These are phyloP conservation scores for Ustilago esculenta DNA, from an alignment of 1,284 basidiomycete species.

Conservation along the genomic window DNA sequence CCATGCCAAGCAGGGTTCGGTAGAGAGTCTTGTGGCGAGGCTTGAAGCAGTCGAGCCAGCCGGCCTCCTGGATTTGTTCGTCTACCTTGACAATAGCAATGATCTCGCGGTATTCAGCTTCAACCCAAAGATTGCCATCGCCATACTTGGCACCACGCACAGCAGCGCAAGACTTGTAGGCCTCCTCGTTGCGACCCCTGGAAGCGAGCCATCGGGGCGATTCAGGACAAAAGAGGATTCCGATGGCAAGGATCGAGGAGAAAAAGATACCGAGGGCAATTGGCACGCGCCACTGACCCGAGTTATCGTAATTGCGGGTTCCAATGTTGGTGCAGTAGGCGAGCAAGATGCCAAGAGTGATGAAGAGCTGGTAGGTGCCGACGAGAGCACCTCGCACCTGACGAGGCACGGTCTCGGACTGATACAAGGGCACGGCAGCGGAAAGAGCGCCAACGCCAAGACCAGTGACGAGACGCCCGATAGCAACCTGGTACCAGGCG, in stretches of 20 bases:
- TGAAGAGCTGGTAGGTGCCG: slow-evolving; percentile 72
- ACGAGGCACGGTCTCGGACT: slow-evolving; percentile 79
- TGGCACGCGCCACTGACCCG: slow-evolving; percentile 75
- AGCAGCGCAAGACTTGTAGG: slow-evolving; percentile 72
- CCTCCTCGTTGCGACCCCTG: slow-evolving; percentile 72
- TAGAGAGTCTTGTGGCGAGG: slow-evolving; percentile 58
- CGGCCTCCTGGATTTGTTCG: slow-evolving; percentile 24
- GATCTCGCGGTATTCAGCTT: slow-evolving; percentile 62
- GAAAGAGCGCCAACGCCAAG: slow-evolving; percentile 69
- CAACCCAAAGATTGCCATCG: slow-evolving; percentile 57
- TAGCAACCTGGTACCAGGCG: slow-evolving; percentile 68
- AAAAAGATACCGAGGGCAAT: slow-evolving; percentile 78
- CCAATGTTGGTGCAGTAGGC: slow-evolving; percentile 72
- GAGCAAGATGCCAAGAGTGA: slow-evolving; percentile 74
- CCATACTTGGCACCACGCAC: slow-evolving; percentile 71
- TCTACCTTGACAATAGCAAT: slow-evolving; percentile 53
- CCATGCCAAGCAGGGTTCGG: slow-evolving; percentile 71
- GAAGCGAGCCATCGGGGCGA: slow-evolving; percentile 75
- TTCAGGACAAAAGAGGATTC: slow-evolving; percentile 81
- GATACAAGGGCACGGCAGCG: slow-evolving; percentile 79
- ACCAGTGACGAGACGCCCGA: slow-evolving; percentile 76
- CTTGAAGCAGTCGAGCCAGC: slow-evolving; percentile 64
- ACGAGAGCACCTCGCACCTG: slow-evolving; percentile 81
- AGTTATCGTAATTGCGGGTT: slow-evolving; percentile 46
- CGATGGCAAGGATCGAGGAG: slow-evolving; percentile 75